A percentile compares a stretch with the other conserved stretches of the same genome.
Conservation (phyloP, 768 basidiomycete species). For the Podaxis pistillaris region DNA sequence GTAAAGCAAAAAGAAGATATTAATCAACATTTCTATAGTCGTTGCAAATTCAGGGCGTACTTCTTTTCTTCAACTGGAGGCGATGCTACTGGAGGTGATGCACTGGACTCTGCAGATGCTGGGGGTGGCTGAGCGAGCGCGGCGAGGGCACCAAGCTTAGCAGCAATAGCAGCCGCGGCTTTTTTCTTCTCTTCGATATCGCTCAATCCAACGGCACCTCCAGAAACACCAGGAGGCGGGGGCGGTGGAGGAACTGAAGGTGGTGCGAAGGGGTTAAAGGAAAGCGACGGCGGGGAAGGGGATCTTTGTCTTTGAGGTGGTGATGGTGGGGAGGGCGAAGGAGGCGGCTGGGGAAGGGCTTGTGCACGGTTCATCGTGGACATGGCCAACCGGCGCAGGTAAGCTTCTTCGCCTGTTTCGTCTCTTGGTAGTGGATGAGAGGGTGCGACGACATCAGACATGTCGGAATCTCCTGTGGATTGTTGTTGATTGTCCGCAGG, state of each 20-base stretch:
- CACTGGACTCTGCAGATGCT: slow-evolving; percentile 27
- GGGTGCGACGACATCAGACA: not conserved
- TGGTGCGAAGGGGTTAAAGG: slow-evolving; percentile 72
- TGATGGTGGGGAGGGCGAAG: slow-evolving; percentile 17
- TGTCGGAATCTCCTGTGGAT: slow-evolving; percentile 15
- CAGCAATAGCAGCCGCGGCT: slow-evolving; percentile 81
- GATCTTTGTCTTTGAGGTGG: slow-evolving; percentile 27
- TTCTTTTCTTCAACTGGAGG: slow-evolving; percentile 24
- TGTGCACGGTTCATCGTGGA: slow-evolving; percentile 36
- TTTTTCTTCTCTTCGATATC: slow-evolving; percentile 68
- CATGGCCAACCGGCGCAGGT: slow-evolving; percentile 61
- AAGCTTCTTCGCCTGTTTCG: slow-evolving; percentile 68
- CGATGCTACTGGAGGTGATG: not conserved
- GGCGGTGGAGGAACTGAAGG: slow-evolving; percentile 57
- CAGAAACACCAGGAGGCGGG: slow-evolving; percentile 24
- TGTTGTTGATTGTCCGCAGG: slow-evolving; percentile 14
- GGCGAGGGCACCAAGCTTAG: slow-evolving; percentile 61
- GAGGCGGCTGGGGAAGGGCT: slow-evolving; percentile 25
- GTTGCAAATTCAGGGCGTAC: not conserved
- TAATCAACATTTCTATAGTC: not conserved
- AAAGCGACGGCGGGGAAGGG: slow-evolving; percentile 51
- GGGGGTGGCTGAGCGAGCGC: slow-evolving; percentile 26
- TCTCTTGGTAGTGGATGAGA: slow-evolving; percentile 15
- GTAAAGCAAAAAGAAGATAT: not conserved
- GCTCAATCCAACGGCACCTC: slow-evolving; percentile 6